Evolutionary conservation across 345 rosid genomes (phyloP).

Genomic region (Brassica cretica): DNA sequence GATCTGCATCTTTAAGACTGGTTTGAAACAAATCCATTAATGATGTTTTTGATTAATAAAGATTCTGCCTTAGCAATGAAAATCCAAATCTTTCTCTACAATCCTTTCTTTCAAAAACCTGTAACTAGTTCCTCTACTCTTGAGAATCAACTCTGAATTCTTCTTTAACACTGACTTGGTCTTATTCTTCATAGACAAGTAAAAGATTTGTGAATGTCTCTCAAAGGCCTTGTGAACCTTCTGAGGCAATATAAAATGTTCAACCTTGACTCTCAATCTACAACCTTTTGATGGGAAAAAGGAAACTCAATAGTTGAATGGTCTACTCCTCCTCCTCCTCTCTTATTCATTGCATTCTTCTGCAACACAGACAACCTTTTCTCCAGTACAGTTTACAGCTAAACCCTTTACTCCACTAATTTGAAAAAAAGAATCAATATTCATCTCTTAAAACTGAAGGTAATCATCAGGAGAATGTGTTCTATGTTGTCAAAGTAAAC

Average conservation of each 20-base stretch:
- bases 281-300: constrained; percentile 79
- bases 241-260: constrained; percentile 68
- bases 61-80: constrained; percentile 34
- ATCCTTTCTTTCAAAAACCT: constrained; percentile 14
- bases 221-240: constrained; percentile 86
- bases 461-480: constrained; percentile 69
- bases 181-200: constrained; percentile 66
- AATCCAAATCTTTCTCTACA: constrained; percentile 48
- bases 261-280: constrained; percentile 68
- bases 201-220: constrained; percentile 81
- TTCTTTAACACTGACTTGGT: constrained; percentile 55
- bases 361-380: constrained; percentile 59
- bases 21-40: constrained; percentile 17
- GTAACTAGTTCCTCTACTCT: constrained; percentile 43
- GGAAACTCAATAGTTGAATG: constrained; percentile 58
- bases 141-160: constrained; percentile 51
- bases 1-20: constrained; percentile 14
- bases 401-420: constrained; percentile 75
- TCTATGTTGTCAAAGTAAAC: constrained; percentile 62
- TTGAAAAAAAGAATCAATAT: constrained; percentile 52
- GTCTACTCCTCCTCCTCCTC: constrained; percentile 6
- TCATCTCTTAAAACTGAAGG: constrained; percentile 40
- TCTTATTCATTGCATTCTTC: constrained; percentile 53
- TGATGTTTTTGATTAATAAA: constrained; percentile 16
- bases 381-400: constrained; percentile 43